phyloP scores from a whole-genome alignment of 2,329 filamentous ascomycete genomes.

The Venturia nashicola region DNA sequence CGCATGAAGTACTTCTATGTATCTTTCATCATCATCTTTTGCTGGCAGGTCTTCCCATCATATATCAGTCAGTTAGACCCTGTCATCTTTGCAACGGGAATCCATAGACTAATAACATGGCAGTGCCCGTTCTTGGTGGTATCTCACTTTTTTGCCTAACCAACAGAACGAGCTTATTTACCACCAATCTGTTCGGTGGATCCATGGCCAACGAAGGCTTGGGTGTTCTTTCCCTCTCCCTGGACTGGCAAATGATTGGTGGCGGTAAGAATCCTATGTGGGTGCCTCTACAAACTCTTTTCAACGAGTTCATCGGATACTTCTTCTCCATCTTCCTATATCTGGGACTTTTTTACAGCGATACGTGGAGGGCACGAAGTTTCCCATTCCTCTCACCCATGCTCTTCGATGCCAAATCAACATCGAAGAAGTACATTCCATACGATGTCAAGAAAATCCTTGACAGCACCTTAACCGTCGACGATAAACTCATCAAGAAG shows the following conservation, averaged over 20 bases:
- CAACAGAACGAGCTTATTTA: slow-evolving; percentile 11
- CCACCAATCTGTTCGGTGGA: slow-evolving; percentile 12
- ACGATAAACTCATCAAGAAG: slow-evolving; percentile 6
- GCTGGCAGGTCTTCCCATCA: slow-evolving; percentile 12
- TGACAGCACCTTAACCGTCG: slow-evolving; percentile 7
- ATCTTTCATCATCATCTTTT: slow-evolving; percentile 14
- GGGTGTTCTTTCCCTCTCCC: slow-evolving; percentile 5
- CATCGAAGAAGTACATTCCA: slow-evolving; percentile 8
- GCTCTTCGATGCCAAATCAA: slow-evolving; percentile 11
- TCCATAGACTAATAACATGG: neutral
- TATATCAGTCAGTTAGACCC: slow-evolving; percentile 9
- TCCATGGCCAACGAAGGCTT: slow-evolving; percentile 12
- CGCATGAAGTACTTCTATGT: slow-evolving; percentile 19
- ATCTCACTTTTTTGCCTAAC: slow-evolving; percentile 12
- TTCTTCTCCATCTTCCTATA: slow-evolving; percentile 13
- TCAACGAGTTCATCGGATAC: slow-evolving; percentile 10
- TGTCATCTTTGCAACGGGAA: neutral
- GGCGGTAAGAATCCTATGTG: slow-evolving; percentile 9
- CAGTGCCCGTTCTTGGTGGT: slow-evolving; percentile 8
- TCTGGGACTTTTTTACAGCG: slow-evolving; percentile 11
- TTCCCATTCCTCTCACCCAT: slow-evolving; percentile 13
- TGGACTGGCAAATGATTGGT: slow-evolving; percentile 9
- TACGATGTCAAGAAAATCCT: slow-evolving; percentile 11
- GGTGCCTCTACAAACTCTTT: slow-evolving; percentile 9
- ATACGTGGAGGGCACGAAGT: slow-evolving; percentile 8